Evolutionary conservation across 257 asterid genomes (phyloP).

Genomic region (Solanum medicagineum): DNA sequence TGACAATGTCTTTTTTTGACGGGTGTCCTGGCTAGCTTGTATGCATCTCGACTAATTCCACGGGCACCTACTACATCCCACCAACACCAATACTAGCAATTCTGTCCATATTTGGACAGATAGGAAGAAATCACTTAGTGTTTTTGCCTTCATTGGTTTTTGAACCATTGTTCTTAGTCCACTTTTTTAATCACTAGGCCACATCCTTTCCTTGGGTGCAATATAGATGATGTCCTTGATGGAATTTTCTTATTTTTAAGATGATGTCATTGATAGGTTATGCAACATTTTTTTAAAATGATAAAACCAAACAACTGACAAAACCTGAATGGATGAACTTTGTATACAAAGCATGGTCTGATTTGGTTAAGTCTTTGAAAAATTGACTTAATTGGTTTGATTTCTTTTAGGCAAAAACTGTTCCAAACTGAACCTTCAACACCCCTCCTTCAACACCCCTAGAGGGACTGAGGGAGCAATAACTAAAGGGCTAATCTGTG

Average conservation of each 20-base stretch:
- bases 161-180: neutral
- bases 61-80: neutral
- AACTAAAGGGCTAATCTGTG: neutral
- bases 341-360: neutral
- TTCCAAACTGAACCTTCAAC: neutral
- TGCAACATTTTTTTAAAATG: neutral
- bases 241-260: neutral
- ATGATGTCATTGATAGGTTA: neutral
- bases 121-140: neutral
- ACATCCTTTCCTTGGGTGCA: neutral
- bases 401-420: neutral
- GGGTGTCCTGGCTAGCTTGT: neutral
- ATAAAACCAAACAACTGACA: neutral
- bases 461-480: neutral
- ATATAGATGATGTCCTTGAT: neutral
- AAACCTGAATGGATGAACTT: neutral
- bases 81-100: neutral
- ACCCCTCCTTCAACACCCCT: neutral
- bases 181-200: neutral
- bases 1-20: neutral
- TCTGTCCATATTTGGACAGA: neutral
- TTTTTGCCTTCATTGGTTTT: neutral
- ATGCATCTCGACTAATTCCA: neutral
- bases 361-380: neutral
- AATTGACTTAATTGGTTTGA: neutral